Evolutionary conservation across 2,329 filamentous ascomycete genomes (phyloP).

Genomic region (Neurospora crassa): DNA sequence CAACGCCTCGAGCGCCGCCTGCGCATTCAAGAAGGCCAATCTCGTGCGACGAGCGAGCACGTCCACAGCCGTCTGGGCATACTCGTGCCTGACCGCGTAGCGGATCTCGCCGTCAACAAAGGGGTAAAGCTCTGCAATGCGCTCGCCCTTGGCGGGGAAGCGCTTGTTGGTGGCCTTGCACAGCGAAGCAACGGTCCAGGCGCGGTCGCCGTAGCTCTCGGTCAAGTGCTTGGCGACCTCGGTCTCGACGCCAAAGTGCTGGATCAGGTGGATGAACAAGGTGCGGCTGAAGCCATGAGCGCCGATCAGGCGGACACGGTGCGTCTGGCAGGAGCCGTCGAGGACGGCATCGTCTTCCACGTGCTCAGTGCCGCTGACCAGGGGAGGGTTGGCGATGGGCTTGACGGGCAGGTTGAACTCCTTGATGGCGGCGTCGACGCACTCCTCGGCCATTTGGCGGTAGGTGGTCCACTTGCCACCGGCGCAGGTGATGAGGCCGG

Average conservation of each 20-base stretch:
- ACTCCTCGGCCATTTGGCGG: slow-evolving; percentile 80
- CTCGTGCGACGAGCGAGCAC: slow-evolving; percentile 78
- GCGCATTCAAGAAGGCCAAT: slow-evolving; percentile 82
- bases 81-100: slow-evolving; percentile 81
- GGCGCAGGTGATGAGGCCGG: slow-evolving; percentile 69
- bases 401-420: slow-evolving; percentile 51
- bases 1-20: slow-evolving; percentile 78
- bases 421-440: slow-evolving; percentile 67
- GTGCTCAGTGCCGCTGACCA: slow-evolving; percentile 56
- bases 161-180: slow-evolving; percentile 67
- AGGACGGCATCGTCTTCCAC: slow-evolving; percentile 63
- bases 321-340: slow-evolving; percentile 66
- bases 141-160: slow-evolving; percentile 74
- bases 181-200: slow-evolving; percentile 80
- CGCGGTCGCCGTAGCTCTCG: slow-evolving; percentile 81
- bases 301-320: slow-evolving; percentile 62
- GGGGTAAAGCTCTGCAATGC: slow-evolving; percentile 72
- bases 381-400: slow-evolving; percentile 43
- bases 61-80: slow-evolving; percentile 83
- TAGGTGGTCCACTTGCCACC: slow-evolving; percentile 87
- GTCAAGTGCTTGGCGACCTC: slow-evolving; percentile 85
- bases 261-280: slow-evolving; percentile 89
- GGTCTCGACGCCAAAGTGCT: slow-evolving; percentile 86
- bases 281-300: slow-evolving; percentile 79
- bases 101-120: slow-evolving; percentile 88